Conservation (phyloP, 2,329 filamentous ascomycete species). For the Fusarium musae region DNA sequence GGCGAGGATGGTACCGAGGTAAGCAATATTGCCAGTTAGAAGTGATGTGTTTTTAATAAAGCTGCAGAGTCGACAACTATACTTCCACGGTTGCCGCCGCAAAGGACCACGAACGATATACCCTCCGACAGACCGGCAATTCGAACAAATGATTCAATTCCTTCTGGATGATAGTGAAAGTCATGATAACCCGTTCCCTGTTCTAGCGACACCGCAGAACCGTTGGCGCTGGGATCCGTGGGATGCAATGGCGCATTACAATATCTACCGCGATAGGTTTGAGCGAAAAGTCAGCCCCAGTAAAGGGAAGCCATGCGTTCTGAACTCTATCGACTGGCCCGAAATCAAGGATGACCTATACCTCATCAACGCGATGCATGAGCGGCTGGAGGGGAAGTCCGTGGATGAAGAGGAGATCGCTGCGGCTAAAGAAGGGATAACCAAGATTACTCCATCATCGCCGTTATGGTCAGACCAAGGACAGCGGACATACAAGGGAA, state of each 20-base stretch:
- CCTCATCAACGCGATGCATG: not conserved
- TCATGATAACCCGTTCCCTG: not conserved
- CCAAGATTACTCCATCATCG: not conserved
- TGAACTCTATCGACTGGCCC: not conserved
- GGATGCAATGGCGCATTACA: not conserved
- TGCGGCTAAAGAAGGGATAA: not conserved
- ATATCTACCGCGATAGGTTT: conserved; percentile 13
- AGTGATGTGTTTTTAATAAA: fast-evolving
- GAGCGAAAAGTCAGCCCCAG: not conserved
- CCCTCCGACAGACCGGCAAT: not conserved
- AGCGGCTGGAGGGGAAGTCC: not conserved
- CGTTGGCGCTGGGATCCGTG: conserved; percentile 18
- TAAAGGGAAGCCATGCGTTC: not conserved
- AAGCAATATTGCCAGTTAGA: fast-evolving
- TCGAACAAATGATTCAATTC: not conserved
- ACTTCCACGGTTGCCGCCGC: conserved; percentile 7
- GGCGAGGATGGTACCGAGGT: not conserved
- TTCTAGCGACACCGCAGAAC: not conserved
- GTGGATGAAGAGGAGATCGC: not conserved
- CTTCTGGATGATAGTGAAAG: not conserved
- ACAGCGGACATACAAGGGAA: not conserved
- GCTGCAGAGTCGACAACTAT: not conserved
- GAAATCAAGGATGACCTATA: not conserved
- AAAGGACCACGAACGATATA: conserved; percentile 4
- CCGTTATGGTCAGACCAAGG: not conserved